A percentile compares a stretch with the other conserved stretches of the same genome.
Conservation (phyloP, 1,284 basidiomycete species). For the Trichosporon ovoides region DNA sequence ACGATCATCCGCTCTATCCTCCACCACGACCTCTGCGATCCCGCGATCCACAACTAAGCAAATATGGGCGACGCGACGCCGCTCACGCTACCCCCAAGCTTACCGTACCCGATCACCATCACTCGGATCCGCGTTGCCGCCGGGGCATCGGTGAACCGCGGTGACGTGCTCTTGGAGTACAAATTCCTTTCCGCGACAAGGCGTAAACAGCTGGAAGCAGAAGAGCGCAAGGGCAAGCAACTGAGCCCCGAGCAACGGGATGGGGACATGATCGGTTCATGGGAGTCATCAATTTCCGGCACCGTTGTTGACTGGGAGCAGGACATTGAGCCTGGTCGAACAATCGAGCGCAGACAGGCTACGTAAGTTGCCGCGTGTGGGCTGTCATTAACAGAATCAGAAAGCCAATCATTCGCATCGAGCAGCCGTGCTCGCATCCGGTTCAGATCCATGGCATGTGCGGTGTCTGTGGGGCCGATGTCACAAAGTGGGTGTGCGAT, state of each 20-base stretch:
- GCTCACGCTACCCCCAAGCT: constrained; percentile 57
- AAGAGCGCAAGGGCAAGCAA: constrained; percentile 16
- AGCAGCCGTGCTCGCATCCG: constrained; percentile 87
- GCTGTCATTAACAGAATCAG: constrained; percentile 18
- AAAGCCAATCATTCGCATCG: constrained; percentile 59
- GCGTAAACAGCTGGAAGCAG: constrained; percentile 16
- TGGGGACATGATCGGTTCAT: constrained; percentile 74
- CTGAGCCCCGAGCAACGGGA: constrained; percentile 42
- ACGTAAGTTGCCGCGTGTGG: constrained; percentile 24
- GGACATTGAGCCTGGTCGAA: constrained; percentile 29
- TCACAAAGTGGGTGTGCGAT: constrained; percentile 66
- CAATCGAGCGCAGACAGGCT: constrained; percentile 31
- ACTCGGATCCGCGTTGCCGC: constrained; percentile 58
- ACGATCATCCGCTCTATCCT: neutral
- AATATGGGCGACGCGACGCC: constrained; percentile 40
- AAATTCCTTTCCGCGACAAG: constrained; percentile 55
- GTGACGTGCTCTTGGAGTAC: constrained; percentile 70
- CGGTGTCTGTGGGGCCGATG: constrained; percentile 86
- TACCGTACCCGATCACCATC: constrained; percentile 75
- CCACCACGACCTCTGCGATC: neutral
- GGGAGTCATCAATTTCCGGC: constrained; percentile 79
- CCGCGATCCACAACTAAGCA: neutral
- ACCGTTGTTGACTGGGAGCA: constrained; percentile 42
- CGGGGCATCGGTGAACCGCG: constrained; percentile 56
- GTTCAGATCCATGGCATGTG: constrained; percentile 89